Conservation (phyloP, 1,139 yeast genomes). For the Geotrichum aggregatum region DNA sequence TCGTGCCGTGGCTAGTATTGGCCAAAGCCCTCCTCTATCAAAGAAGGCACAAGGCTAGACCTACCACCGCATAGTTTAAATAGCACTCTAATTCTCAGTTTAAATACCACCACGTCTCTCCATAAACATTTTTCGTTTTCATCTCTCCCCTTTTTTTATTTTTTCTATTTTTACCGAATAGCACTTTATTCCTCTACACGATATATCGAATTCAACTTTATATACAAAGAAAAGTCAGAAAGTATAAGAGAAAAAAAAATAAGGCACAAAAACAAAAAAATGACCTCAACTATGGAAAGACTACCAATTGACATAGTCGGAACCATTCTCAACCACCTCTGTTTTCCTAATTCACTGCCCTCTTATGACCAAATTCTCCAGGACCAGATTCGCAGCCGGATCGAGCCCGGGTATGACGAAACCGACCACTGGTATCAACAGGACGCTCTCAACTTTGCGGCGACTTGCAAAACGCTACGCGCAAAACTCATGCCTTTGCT, state of each 20-base stretch:
- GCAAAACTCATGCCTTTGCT: not conserved
- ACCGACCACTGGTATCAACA: slow-evolving; percentile 4
- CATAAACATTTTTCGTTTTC: too few species aligned
- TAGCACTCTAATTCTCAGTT: not conserved
- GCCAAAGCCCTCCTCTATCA: too few species aligned
- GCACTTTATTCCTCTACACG: too few species aligned
- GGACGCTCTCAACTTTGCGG: slow-evolving; percentile 3
- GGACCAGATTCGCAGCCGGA: not conserved
- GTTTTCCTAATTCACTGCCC: not conserved
- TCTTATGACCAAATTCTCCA: not conserved
- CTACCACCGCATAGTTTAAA: not conserved
- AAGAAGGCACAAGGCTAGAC: not conserved
- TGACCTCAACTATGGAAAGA: not conserved
- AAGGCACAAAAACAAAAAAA: too few species aligned
- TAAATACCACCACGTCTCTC: too few species aligned
- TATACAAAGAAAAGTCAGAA: too few species aligned
- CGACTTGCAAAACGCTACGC: not conserved
- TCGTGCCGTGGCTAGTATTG: too few species aligned
- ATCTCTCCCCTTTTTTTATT: too few species aligned
- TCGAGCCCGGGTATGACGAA: not conserved
- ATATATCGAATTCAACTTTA: too few species aligned
- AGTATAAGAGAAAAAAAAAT: too few species aligned
- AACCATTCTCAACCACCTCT: not conserved
- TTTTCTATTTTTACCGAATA: not conserved
- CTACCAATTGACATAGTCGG: not conserved